Conservation (phyloP, 1,284 basidiomycete species). For the Erythrobasidium hasegawianum region DNA sequence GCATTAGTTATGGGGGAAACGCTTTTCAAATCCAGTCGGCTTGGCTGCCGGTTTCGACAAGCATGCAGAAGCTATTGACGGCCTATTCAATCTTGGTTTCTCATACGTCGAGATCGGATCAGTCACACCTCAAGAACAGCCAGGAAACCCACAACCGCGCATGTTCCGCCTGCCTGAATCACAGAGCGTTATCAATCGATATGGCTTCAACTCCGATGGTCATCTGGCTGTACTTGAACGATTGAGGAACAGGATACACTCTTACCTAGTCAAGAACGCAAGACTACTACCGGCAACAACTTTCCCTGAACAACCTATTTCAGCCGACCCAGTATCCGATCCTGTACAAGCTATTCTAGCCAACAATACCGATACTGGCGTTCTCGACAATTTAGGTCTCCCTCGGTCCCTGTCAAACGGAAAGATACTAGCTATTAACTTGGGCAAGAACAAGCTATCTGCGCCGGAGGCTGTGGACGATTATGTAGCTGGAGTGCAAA, state of each 20-base stretch:
- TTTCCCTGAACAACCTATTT: constrained; percentile 41
- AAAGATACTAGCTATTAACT: constrained; percentile 82
- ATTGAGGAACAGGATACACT: constrained; percentile 61
- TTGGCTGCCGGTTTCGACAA: constrained; percentile 98
- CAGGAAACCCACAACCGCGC: constrained; percentile 87
- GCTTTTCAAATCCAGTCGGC: constrained; percentile 79
- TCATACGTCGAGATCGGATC: constrained; percentile 97
- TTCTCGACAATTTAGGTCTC: constrained; percentile 49
- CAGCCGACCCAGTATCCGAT: constrained; percentile 44
- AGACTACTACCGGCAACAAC: constrained; percentile 48
- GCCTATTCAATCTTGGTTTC: constrained; percentile 91
- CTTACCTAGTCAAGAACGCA: constrained; percentile 51
- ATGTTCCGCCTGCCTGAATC: constrained; percentile 86
- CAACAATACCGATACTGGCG: constrained; percentile 47
- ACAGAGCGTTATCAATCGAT: constrained; percentile 85
- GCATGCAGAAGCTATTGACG: constrained; percentile 92
- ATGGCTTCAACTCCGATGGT: constrained; percentile 94
- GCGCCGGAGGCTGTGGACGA: constrained; percentile 78
- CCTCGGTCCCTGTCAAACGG: constrained; percentile 68
- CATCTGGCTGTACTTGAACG: constrained; percentile 74
- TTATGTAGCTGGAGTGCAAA: constrained; percentile 75
- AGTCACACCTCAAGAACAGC: constrained; percentile 90
- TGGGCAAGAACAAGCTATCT: constrained; percentile 94
- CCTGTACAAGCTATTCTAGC: constrained; percentile 44
- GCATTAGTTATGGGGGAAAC: constrained; percentile 74